Conservation (phyloP, 2,329 filamentous ascomycete genomes). For the Hymenoscyphus albidus region DNA sequence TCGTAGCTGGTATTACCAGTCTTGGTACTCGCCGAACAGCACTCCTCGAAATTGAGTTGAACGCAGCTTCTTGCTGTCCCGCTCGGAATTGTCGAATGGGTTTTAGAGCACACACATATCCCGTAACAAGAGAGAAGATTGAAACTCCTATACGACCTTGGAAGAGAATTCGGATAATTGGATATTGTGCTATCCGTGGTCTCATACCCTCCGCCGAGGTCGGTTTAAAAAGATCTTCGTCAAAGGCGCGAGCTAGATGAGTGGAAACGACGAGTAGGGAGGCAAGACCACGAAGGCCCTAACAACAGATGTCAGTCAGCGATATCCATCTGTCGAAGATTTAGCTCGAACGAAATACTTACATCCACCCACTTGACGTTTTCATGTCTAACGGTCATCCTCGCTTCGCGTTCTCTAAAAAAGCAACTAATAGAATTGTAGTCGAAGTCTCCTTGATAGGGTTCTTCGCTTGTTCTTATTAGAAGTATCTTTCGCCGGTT, state of each 20-base stretch:
- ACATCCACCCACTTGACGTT: conserved; percentile 61
- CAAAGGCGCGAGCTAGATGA: conserved; percentile 50
- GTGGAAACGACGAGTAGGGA: conserved; percentile 53
- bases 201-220: conserved; percentile 41
- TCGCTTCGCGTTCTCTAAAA: not conserved
- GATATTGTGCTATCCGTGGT: conserved; percentile 52
- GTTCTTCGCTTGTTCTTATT: not conserved
- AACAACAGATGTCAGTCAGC: conserved; percentile 11
- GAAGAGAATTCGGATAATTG: conserved; percentile 54
- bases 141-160: conserved; percentile 63
- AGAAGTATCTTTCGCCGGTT: not conserved
- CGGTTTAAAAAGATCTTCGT: conserved; percentile 47
- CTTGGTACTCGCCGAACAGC: conserved; percentile 56
- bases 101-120: conserved; percentile 61
- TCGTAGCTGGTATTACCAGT: conserved; percentile 53
- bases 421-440: not conserved
- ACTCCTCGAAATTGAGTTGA: conserved; percentile 51
- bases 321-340: conserved; percentile 11
- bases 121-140: conserved; percentile 62
- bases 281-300: conserved; percentile 55
- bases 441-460: not conserved
- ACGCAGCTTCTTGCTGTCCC: conserved; percentile 51
- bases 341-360: conserved; percentile 29
- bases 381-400: conserved; percentile 33
- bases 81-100: conserved; percentile 52